A percentile compares a stretch with the other conserved stretches of the same genome.
phyloP scores from a whole-genome alignment of 2,329 filamentous ascomycete genomes.

The Alternaria infectoria region DNA sequence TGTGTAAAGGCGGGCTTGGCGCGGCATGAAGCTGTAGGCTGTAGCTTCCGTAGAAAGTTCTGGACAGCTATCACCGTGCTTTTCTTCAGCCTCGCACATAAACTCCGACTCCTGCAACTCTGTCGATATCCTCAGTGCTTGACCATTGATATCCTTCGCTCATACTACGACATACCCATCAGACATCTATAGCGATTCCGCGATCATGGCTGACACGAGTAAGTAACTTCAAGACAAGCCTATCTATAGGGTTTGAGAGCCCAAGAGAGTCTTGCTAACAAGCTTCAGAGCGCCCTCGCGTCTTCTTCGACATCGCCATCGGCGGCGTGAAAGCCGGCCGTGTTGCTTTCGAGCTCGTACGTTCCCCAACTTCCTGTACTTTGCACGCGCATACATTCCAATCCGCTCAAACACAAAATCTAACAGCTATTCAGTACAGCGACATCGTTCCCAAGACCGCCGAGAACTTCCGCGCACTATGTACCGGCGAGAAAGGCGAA shows the following conservation, averaged over 20 bases:
- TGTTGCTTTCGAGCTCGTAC: constrained; percentile 82
- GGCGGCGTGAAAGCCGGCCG: constrained; percentile 76
- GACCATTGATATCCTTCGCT: neutral
- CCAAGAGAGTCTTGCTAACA: constrained; percentile 8
- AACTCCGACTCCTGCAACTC: neutral
- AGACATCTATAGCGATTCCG: constrained; percentile 6
- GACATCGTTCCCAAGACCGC: constrained; percentile 86
- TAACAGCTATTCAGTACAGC: constrained; percentile 39
- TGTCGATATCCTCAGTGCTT: neutral
- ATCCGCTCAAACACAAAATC: neutral
- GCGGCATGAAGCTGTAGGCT: constrained; percentile 20
- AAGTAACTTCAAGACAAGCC: constrained; percentile 10
- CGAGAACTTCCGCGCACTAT: constrained; percentile 94
- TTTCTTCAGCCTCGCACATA: constrained; percentile 29
- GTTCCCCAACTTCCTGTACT: constrained; percentile 32
- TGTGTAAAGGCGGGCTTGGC: constrained; percentile 30
- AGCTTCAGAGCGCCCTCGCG: constrained; percentile 69
- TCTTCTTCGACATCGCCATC: constrained; percentile 93
- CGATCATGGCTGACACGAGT: constrained; percentile 37
- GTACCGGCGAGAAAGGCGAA: constrained; percentile 90
- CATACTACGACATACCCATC: neutral
- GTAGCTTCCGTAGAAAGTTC: constrained; percentile 43
- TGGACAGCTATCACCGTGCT: constrained; percentile 32
- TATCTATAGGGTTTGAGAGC: neutral
- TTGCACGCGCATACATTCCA: neutral